Evolutionary conservation across 306 rosid species (phyloP), one percentile per base, ranked within the genome.

Genomic region (Trifolium subterraneum): DNA sequence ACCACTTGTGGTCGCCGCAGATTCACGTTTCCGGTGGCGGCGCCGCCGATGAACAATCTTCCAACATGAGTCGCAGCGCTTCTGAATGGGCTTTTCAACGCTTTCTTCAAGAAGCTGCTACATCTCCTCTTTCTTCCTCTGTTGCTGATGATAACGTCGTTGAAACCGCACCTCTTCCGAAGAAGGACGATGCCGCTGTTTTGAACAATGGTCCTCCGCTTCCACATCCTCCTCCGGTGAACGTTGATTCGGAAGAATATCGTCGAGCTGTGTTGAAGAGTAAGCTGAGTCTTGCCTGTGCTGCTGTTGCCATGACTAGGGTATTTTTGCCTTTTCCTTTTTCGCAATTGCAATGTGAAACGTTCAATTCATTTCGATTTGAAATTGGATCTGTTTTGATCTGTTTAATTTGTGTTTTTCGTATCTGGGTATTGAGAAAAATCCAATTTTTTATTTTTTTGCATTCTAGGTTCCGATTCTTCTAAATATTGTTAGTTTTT

Each of bases 41-140:
- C 64, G 29, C 2, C 6, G n/a, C n/a, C n/a, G n/a, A n/a, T n/a
- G 73, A 65, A 12, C 84, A 81, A 3, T 66, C 82, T 8, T 86
- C 88, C 8, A 81, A 81, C 16, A 85, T 94, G 96, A 92, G 81
- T 72, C 87, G 99, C 27, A 88, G 96, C 78, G 79, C 89, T 10
- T 94, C 97, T 6, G 99, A 92, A 74, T 94, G 97, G 97, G 95
- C 99, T 56, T 90, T 94, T 74, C 96, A 92, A 82, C 81, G 86
- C 13, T 94, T 90, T 71, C 73, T 94, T 33, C 88, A 88, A 61
- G 92, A 88, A 71, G 84, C 83, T 6, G 72, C 64, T 10, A 48
- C 79, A 4, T 52, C 90, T 56, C 74, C 82, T 0, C 80, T 80
- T 29, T 71, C 90, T 36, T 83, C 88, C 3, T 79, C 89, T 10